Conservation (phyloP, 805 yeast genomes). For the Zygotorulaspora danielsina region DNA sequence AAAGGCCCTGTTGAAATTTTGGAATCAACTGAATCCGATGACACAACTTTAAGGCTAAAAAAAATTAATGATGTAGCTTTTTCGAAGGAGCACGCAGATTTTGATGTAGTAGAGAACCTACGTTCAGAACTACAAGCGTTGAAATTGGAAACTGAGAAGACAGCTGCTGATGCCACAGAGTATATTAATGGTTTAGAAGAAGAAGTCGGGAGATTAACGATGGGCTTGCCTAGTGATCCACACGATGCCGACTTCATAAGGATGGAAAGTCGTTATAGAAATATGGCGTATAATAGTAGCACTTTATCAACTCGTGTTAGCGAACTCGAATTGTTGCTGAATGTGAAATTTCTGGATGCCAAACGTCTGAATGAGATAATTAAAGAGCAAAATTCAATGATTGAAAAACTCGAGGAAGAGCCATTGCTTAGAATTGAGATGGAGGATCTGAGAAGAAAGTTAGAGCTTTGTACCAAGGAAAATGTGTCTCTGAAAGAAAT, state of each 20-base stretch:
- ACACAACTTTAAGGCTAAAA: not conserved
- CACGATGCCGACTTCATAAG: slow-evolving; percentile 20
- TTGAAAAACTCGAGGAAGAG: slow-evolving; percentile 44
- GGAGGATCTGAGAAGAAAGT: slow-evolving; percentile 45
- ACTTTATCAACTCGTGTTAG: slow-evolving; percentile 39
- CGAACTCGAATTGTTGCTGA: slow-evolving; percentile 51
- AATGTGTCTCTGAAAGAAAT: slow-evolving; percentile 40
- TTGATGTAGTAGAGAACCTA: slow-evolving; percentile 30
- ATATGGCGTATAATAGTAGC: slow-evolving; percentile 44
- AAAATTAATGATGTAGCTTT: not conserved
- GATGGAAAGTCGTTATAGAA: slow-evolving; percentile 21
- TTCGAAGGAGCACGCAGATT: slow-evolving; percentile 21
- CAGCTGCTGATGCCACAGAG: slow-evolving; percentile 55
- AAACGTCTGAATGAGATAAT: slow-evolving; percentile 51
- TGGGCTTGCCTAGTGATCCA: slow-evolving; percentile 27
- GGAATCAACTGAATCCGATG: slow-evolving; percentile 7
- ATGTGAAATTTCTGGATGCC: slow-evolving; percentile 49
- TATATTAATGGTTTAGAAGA: slow-evolving; percentile 48
- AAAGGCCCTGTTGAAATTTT: slow-evolving; percentile 14
- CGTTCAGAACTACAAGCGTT: slow-evolving; percentile 38
- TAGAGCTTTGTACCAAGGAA: slow-evolving; percentile 44
- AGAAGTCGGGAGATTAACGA: slow-evolving; percentile 30
- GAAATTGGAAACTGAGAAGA: slow-evolving; percentile 43
- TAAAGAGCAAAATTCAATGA: slow-evolving; percentile 47
- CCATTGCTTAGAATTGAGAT: slow-evolving; percentile 44